Conservation (phyloP, 2,329 filamentous ascomycete genomes). For the Pseudogymnoascus sp. region DNA sequence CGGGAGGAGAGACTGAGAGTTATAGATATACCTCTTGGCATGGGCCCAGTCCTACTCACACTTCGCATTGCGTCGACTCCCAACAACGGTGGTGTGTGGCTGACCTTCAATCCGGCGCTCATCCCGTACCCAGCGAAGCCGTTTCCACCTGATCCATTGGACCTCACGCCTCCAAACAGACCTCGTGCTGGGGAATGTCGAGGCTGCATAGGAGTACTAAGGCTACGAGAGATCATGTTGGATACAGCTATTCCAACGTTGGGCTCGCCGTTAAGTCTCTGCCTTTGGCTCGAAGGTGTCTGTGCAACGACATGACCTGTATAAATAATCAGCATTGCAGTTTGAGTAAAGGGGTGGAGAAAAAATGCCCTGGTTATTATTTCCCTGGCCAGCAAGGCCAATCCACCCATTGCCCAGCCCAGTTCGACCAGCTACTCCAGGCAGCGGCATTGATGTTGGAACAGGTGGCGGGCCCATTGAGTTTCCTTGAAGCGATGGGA, state of each 20-base stretch:
- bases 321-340: neutral
- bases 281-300: constrained; percentile 28
- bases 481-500: neutral
- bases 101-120: constrained; percentile 30
- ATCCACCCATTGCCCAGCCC: neutral
- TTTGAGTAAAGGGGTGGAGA: neutral
- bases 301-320: constrained; percentile 21
- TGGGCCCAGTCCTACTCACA: neutral
- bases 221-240: constrained; percentile 13
- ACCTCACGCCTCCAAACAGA: constrained; percentile 18
- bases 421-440: neutral
- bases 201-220: constrained; percentile 18
- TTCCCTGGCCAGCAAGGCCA: neutral
- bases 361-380: neutral
- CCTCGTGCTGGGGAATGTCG: constrained; percentile 5
- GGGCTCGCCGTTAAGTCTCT: constrained; percentile 16
- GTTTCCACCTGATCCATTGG: constrained; percentile 14
- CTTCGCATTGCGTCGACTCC: neutral
- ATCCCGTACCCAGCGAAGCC: constrained; percentile 28
- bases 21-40: neutral
- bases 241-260: constrained; percentile 14
- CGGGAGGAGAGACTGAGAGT: neutral
- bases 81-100: constrained; percentile 18
- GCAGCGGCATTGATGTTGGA: neutral
- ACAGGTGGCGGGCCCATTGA: neutral